phyloP scores from a whole-genome alignment of 1,284 basidiomycete species.

The Earliella scabrosa region DNA sequence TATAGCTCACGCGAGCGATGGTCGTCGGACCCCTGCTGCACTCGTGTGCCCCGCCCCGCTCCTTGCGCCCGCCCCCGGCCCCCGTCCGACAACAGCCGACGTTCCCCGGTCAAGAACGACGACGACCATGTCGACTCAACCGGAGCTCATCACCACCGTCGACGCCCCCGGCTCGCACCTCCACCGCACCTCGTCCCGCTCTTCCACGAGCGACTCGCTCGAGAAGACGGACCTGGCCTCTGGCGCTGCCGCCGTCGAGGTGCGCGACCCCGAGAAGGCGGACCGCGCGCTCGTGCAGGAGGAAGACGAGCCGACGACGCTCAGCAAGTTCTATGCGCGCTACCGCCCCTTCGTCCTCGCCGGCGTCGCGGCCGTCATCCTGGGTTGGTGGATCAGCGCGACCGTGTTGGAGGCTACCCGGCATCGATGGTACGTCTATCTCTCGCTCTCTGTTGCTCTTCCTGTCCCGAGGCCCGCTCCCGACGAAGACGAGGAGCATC shows the following conservation, averaged over 20 bases:
- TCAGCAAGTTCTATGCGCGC: constrained; percentile 29
- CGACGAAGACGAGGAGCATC: no score
- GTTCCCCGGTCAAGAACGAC: background rate
- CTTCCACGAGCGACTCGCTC: constrained; percentile 23
- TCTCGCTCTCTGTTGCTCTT: constrained; percentile 26
- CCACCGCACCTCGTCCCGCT: constrained; percentile 25
- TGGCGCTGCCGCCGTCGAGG: constrained; percentile 33
- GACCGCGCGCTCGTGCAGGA: constrained; percentile 25
- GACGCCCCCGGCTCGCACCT: constrained; percentile 4
- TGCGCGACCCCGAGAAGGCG: constrained; percentile 31
- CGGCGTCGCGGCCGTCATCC: constrained; percentile 59
- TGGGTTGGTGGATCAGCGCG: constrained; percentile 84
- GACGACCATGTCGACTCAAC: constrained; percentile 4
- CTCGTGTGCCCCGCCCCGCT: constrained; percentile 13
- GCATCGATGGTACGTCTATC: constrained; percentile 61
- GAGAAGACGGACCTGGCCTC: constrained; percentile 36
- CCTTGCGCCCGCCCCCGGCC: constrained; percentile 1
- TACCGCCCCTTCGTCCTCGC: constrained; percentile 50
- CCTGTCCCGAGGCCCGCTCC: background rate
- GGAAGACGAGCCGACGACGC: constrained; percentile 29
- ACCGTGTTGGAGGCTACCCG: constrained; percentile 70
- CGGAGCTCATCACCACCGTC: background rate
- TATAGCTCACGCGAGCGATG: no score
- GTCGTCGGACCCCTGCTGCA: background rate
- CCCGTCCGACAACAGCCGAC: background rate